Percentiles rank a stretch among this genome's conserved stretches.
These are phyloP conservation scores for Xylaria sp. DNA, from an alignment of 2,329 filamentous ascomycete species.

Conservation along the genomic window DNA sequence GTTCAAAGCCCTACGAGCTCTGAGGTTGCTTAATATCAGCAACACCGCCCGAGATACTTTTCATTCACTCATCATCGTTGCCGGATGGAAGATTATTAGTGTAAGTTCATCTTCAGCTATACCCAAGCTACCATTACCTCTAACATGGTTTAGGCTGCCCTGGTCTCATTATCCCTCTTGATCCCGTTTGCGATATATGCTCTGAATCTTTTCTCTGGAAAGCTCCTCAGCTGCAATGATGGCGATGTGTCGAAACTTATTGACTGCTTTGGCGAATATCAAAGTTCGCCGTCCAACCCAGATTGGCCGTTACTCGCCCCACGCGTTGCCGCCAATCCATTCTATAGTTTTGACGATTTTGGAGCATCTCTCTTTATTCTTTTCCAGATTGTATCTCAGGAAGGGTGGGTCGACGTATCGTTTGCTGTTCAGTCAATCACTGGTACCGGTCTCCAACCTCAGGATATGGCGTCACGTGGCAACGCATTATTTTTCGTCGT, in stretches of 20 bases:
- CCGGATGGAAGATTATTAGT: constrained; percentile 92
- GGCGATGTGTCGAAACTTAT: constrained; percentile 63
- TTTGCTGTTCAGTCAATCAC: constrained; percentile 85
- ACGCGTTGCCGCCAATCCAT: constrained; percentile 81
- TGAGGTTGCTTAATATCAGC: constrained; percentile 93
- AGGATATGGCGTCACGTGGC: constrained; percentile 74
- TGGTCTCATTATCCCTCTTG: constrained; percentile 92
- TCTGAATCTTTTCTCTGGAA: constrained; percentile 88
- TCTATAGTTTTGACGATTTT: constrained; percentile 94
- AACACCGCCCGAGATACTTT: constrained; percentile 96
- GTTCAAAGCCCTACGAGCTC: constrained; percentile 93
- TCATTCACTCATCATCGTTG: constrained; percentile 93
- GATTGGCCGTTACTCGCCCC: constrained; percentile 86
- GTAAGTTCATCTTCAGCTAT: constrained; percentile 58
- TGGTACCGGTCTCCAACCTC: constrained; percentile 78
- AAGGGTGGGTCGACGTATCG: constrained; percentile 97
- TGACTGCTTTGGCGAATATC: constrained; percentile 87
- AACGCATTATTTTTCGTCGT: constrained; percentile 95
- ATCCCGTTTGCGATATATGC: constrained; percentile 98
- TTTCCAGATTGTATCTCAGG: constrained; percentile 98
- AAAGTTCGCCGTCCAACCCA: constrained; percentile 75
- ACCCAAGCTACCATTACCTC: constrained; percentile 9
- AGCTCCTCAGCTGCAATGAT: constrained; percentile 85
- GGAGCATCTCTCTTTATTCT: constrained; percentile 93
- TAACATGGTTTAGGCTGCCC: constrained; percentile 69